Base-by-base conservation (phyloP, 1,139 yeast species). In the Wickerhamomyces sp. region DNA sequence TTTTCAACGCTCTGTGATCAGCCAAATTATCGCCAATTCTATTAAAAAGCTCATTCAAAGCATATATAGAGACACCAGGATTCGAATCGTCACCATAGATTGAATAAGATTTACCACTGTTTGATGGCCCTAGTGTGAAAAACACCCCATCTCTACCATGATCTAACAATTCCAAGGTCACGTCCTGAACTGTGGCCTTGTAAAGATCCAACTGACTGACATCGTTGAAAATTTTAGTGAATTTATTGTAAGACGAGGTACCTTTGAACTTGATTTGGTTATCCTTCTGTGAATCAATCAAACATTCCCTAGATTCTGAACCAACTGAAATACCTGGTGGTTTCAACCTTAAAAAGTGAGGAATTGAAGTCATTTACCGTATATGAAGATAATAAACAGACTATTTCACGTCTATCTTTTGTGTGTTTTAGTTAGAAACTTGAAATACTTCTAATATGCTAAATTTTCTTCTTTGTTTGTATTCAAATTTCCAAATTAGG, bases 41-140 rank as follows among this genome's bases (percentile, higher is more conserved):
- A 28, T 45, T 41, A 40, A 55, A 52, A 18, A 56, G 41, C 33
- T 55, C 55, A 30, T 51, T 49, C 19, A 57, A 37, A 0, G 58
- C 42, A 33, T 46, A 44, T 14, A 50, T 45, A 8, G 54, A 39
- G 10, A 58, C 38, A 12, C 61, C 61, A 17, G 60, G 51, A 29
- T 46, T 45, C 3, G 49, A 40, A 5, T 36, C 51, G 33, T 53
- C 52, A 25, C 66, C 66, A 42, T 64, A 59, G 7, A 66, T 43
- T 1, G 68, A 51, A 39, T 55, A 59, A 9, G 63, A 56, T 40
- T 74, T 73, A 6, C 78, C 78, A 12, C 74, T 65, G 27, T 72
- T 73, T 1, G 77, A 68, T 20, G 79, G 73, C 0, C 79, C 80
- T 50, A 74, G 51, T 0, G 76, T 64, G 47, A 74, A 68, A 21